Percentiles rank a stretch among this genome's conserved stretches.
These are phyloP conservation scores for Symbiodinium natans DNA, from an alignment of 73 alveolate species.

Conservation along the genomic window DNA sequence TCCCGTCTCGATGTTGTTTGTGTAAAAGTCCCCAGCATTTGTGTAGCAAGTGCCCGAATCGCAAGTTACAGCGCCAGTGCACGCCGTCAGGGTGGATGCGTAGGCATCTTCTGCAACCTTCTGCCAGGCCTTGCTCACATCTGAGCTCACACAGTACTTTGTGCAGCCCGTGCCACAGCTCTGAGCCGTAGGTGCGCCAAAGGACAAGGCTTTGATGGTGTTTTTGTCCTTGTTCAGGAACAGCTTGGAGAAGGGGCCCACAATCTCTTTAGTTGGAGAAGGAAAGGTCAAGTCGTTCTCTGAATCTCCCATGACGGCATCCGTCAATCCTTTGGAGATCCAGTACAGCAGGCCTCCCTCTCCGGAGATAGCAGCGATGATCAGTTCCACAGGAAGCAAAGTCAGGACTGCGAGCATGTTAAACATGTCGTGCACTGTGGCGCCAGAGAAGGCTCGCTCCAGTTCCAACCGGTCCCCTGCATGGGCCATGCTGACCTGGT, in stretches of 20 bases:
- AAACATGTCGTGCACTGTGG: too few relatives aligned
- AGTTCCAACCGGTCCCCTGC: too few relatives aligned
- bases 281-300: background rate
- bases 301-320: conserved; percentile 17
- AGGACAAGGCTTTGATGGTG: background rate
- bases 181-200: background rate
- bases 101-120: background rate
- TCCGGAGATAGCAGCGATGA: conserved; percentile 40
- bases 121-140: background rate
- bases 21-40: background rate
- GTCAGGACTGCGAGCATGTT: too few relatives aligned
- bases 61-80: background rate
- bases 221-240: background rate
- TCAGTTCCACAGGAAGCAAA: background rate
- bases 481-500: too few relatives aligned
- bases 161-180: background rate
- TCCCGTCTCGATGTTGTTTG: background rate
- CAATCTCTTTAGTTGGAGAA: background rate
- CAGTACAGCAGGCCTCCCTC: conserved; percentile 46
- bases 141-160: background rate
- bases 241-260: background rate
- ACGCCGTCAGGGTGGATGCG: background rate
- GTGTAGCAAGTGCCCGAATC: background rate
- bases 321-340: conserved; percentile 35
- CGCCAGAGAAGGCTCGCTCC: too few relatives aligned